phyloP scores from a whole-genome alignment of 176 grass and related monocot species.

The Triticum timopheevii region DNA sequence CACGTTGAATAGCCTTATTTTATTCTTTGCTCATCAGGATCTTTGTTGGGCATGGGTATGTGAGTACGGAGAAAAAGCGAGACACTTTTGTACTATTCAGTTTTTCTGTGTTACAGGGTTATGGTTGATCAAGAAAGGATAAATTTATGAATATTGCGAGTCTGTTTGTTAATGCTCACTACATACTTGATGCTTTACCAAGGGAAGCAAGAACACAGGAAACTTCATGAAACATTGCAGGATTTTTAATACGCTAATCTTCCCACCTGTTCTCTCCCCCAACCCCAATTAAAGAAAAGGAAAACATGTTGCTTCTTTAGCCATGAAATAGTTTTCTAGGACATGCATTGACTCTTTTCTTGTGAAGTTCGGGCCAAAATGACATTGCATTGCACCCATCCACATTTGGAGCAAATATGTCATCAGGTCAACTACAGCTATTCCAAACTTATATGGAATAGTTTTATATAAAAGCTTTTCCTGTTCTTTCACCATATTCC shows the following conservation, averaged over 20 bases:
- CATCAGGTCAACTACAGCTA: not conserved
- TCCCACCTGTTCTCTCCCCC: not conserved
- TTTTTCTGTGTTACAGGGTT: not conserved
- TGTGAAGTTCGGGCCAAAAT: not conserved
- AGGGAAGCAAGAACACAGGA: not conserved
- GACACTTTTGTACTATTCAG: not conserved
- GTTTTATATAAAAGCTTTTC: not conserved
- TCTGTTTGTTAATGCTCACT: not conserved
- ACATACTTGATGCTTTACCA: not conserved
- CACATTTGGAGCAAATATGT: not conserved
- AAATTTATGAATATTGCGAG: not conserved
- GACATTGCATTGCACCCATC: not conserved
- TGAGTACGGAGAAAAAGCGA: not conserved
- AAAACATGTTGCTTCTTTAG: not conserved
- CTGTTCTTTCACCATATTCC: not conserved
- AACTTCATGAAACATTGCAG: not conserved
- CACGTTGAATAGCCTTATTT: not conserved
- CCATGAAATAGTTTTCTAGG: constrained; percentile 11
- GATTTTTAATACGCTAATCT: not conserved
- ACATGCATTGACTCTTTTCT: not conserved
- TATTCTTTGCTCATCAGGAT: not conserved
- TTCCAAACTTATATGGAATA: not conserved
- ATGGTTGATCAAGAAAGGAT: not conserved
- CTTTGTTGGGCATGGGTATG: not conserved
- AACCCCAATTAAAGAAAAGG: not conserved